Conservation (phyloP, 139 green algal genomes). For the Picochlorum sp. region DNA sequence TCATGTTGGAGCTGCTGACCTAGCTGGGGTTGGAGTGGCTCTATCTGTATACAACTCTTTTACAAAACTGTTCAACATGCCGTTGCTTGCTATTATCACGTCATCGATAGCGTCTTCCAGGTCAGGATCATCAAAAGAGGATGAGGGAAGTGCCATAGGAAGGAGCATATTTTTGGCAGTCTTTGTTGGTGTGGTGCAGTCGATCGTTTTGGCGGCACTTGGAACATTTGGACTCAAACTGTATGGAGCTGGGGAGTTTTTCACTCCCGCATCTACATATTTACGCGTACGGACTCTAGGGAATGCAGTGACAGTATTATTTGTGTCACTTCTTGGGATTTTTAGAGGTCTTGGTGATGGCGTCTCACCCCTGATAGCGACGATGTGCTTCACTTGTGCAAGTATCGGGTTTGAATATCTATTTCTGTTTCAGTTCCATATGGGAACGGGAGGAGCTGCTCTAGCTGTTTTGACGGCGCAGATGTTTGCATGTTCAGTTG, state of each 20-base stretch:
- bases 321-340: constrained; percentile 42
- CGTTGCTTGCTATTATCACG: constrained; percentile 64
- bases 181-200: constrained; percentile 29
- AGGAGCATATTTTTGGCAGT: constrained; percentile 23
- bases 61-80: constrained; percentile 69
- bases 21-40: constrained; percentile 53
- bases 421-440: constrained; percentile 54
- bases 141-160: constrained; percentile 14
- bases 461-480: constrained; percentile 50
- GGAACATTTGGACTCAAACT: constrained; percentile 31
- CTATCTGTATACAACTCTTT: constrained; percentile 61
- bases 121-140: constrained; percentile 1
- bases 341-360: constrained; percentile 45
- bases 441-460: constrained; percentile 61
- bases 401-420: constrained; percentile 45
- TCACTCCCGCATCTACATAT: constrained; percentile 21
- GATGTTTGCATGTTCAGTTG: constrained; percentile 11
- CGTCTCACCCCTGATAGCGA: constrained; percentile 28
- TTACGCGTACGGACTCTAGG: constrained; percentile 48
- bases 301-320: constrained; percentile 42
- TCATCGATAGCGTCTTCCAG: constrained; percentile 45
- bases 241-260: constrained; percentile 24
- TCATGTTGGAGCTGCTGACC: constrained; percentile 37
- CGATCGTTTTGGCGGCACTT: constrained; percentile 31
- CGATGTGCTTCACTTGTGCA: constrained; percentile 22